A percentile compares a stretch with the other conserved stretches of the same genome.
phyloP scores from a whole-genome alignment of 2,329 filamentous ascomycete species.

The Exophiala phaeomuriformis region DNA sequence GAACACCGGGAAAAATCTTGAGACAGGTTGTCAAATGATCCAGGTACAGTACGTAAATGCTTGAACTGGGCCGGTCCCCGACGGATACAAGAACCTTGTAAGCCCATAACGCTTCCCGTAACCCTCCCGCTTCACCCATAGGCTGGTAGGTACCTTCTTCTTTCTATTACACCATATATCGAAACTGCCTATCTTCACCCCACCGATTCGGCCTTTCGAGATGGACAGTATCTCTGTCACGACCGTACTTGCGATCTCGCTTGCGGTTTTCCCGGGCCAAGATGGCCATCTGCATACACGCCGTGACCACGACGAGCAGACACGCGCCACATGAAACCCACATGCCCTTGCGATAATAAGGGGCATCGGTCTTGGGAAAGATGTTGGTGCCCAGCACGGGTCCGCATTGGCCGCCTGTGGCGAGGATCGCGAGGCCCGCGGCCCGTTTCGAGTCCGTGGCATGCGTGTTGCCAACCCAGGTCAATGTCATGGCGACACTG shows the following conservation, averaged over 20 bases:
- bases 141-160: too few species aligned
- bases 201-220: conserved; percentile 8
- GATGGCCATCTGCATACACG: conserved; percentile 14
- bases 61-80: too few species aligned
- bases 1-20: too few species aligned
- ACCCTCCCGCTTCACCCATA: too few species aligned
- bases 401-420: conserved; percentile 74
- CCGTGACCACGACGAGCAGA: conserved; percentile 21
- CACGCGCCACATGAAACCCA: conserved; percentile 34
- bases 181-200: conserved; percentile 18
- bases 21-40: too few species aligned
- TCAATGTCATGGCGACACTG: conserved; percentile 61
- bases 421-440: conserved; percentile 51
- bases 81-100: too few species aligned
- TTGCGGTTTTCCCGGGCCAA: conserved; percentile 13
- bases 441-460: conserved; percentile 22
- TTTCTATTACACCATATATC: conserved; percentile 11
- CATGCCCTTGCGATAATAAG: conserved; percentile 33
- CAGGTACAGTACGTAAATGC: too few species aligned
- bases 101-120: too few species aligned
- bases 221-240: conserved; percentile 14
- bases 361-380: conserved; percentile 32
- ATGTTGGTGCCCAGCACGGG: conserved; percentile 60
- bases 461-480: conserved; percentile 51
- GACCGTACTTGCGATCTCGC: conserved; percentile 16